Evolutionary conservation across 345 rosid genomes (phyloP), one percentile per base, ranked within the genome.

Genomic region (Microcos paniculata): DNA sequence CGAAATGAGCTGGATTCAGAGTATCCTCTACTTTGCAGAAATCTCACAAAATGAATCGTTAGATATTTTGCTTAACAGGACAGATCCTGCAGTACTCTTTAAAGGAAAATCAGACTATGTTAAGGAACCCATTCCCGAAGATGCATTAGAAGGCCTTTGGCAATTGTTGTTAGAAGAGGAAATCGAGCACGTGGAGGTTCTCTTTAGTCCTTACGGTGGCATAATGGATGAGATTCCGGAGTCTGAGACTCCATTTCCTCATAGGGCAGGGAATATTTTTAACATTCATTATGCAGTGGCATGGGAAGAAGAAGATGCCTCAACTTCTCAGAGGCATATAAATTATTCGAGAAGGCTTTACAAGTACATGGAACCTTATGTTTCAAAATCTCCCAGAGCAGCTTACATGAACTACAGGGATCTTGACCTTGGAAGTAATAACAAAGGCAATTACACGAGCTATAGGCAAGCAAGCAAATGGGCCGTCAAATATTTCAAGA

Each of bases 101-200:
- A 90, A 90, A 55, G 95, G 87, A 38, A 90, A 88, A 52, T 93
- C 97, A 0, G 94, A 93, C 71, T 90, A 84, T 59, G 89, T 87
- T 72, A 73, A 79, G 76, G 63, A 82, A 49, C 84, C 87, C 11
- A 80, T 86, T 19, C 79, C 90, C 0, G 74, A 75, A 49, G 12
- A 11, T 15, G 87, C 33, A 30, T 58, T 84, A 61, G 58, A 77
- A 76, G 75, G 82, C 11, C 70, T 81, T 19, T 84, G 90, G 89
- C 75, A 75, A 56, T 80, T 78, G 70, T 56, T 84, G 7, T 11
- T 75, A 21, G 71, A 86, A 62, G 93, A 83, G 40, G 83, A 76
- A 3, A 24, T 42, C 14, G 11, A 3, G 11, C 1, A 1, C 2
- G 80, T 52, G 26, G 38, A 77, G 19, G 49, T 81, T 68, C 77